These are phyloP conservation scores for Cyclotella baltica DNA, from an alignment of 108 stramenopile genomes.

Conservation along the genomic window DNA sequence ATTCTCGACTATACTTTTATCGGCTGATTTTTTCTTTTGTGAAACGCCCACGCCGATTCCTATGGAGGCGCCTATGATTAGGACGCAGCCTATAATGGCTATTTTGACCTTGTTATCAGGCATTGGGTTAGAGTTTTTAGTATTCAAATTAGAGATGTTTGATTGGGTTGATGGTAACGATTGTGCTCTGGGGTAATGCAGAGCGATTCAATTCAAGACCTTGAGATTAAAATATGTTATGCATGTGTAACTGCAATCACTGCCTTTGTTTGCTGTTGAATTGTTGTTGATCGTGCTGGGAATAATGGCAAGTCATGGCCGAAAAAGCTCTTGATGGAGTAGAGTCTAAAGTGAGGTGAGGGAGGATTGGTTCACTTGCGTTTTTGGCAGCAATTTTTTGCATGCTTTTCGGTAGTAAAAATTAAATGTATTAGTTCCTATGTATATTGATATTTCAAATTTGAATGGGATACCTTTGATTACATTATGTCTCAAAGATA, in stretches of 20 bases:
- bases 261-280: too few relatives aligned
- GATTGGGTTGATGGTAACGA: neutral
- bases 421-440: neutral
- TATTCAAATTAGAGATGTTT: neutral
- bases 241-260: too few relatives aligned
- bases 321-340: neutral
- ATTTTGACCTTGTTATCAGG: conserved; percentile 4
- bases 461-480: neutral
- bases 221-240: too few relatives aligned
- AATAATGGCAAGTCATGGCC: neutral
- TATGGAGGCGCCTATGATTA: conserved; percentile 15
- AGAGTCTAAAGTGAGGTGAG: neutral
- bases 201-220: too few relatives aligned
- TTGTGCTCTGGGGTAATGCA: neutral
- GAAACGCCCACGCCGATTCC: conserved; percentile 12
- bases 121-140: neutral
- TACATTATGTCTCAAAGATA: too few relatives aligned
- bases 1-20: neutral
- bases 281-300: neutral
- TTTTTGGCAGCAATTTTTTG: neutral
- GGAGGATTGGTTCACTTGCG: neutral
- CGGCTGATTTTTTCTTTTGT: neutral
- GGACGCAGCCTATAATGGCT: conserved; percentile 10
- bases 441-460: neutral
- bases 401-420: neutral